Base-by-base conservation (phyloP, 805 yeast species). In the Ogataea glucozyma region DNA sequence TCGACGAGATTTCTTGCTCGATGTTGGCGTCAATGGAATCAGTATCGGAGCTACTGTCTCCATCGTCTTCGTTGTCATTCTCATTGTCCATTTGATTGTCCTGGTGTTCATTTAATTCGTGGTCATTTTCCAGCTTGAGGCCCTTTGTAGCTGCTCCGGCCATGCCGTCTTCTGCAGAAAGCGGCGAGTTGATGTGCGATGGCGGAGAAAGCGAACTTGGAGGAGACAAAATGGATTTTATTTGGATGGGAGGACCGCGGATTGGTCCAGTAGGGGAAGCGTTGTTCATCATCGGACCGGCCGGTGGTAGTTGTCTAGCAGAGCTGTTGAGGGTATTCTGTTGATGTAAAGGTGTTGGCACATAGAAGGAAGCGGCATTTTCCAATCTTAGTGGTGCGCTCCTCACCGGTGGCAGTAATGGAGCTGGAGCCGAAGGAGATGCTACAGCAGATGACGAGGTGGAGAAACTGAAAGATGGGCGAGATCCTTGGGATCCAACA, bases 1-100 rank as follows among this genome's bases (percentile, higher is more conserved):
- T 38, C 7, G 41, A 29, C 4, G 43, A 24, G 6, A 37, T 19
- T 19, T 40, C 46, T 31, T 44, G 41, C 30, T 36, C 41, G 19
- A 35, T 26, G 32, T 46, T 44, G 13, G 31, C 40, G 31, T 43
- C 47, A 20, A 39, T 41, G 11, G 46, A 39, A 18, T 41, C 48
- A 12, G 46, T 36, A 14, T 41, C 47, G n/a, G 47, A 36, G 26
- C 11, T 14, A 33, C 39, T 38, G 10, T 40, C 35, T 3, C 12
- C 36, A 14, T 20, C 40, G 13, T 38, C 42, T 2, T 43, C 36
- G 11, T 43, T 33, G 12, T 40, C 38, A 11, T 43, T 38, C 3
- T 43, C 40, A 11, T 27, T 29, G 12, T 37, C 20, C 19, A 26
- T 9, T 5, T 11, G 30, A n/a, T 5, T 16, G 35, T 31, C 35